Base-by-base conservation (phyloP, 1,284 basidiomycete genomes). In the Apiotrichum laibachii region DNA sequence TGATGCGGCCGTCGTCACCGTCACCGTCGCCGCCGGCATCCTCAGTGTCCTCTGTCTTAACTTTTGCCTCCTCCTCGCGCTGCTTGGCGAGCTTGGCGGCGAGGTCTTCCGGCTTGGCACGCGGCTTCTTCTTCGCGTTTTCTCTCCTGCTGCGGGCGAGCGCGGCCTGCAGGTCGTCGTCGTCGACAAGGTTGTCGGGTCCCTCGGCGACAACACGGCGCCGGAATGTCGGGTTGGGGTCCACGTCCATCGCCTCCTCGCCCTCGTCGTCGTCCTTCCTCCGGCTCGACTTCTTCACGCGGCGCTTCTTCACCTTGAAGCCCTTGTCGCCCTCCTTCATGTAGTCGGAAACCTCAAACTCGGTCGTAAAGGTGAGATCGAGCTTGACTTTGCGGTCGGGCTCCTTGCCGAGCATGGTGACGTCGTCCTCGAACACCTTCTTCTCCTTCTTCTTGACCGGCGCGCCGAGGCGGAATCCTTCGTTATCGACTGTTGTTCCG, bases 141-240 rank as follows among this genome's bases (percentile, higher is more conserved):
- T 87, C 87, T 68, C 89, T 84, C 59, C 96, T 83, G 59, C 90
- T 86, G 19, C 90, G 85, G 26, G 95, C 89, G 55, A 99, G 82
- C 33, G 90, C 91, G 37, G 90, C 90, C 81, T 97, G 93, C 42
- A 99, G 83, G 72, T 99, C 96, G 77, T 99, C 96, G 75, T 99
- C 96, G 79, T 99, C 96, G 64, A 99, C 88, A 76, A 98, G 89
- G 79, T 97, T 95, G 62, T 83, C 82, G 69, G 92, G 86, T 57
- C 88, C 81, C 74, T 92, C 85, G 68, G 86, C 72, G 10, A 69
- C 65, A 13, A 62, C 64, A 39, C 72, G 61, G 44, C 55, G 64
- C 47, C 55, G 57, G 48, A 70, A 73, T 19, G 70, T 70, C 39
- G 85, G 83, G 18, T 13, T 21, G 65, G 85, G 81, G 68, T 92